Percentiles rank a stretch among this genome's conserved stretches.
Conservation (phyloP, 768 basidiomycete species). For the Termitomyces sp. region DNA sequence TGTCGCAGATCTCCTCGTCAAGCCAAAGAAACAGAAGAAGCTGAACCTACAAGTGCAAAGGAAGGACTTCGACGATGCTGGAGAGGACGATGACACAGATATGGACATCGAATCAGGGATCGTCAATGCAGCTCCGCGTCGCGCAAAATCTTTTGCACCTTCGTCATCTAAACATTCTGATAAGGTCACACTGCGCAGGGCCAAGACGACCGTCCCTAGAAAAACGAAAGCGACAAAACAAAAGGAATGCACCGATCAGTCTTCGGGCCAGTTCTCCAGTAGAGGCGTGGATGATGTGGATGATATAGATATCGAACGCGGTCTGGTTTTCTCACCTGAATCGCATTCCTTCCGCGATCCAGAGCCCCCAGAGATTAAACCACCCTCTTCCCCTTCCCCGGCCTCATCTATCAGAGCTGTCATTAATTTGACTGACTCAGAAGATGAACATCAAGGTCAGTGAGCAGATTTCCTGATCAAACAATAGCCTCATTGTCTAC, state of each 20-base stretch:
- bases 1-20: conserved; percentile 58
- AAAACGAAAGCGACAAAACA: conserved; percentile 24
- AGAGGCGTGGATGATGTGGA: conserved; percentile 48
- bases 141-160: conserved; percentile 43
- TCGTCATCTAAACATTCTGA: conserved; percentile 21
- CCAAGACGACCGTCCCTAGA: conserved; percentile 34
- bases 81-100: conserved; percentile 65
- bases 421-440: conserved; percentile 9
- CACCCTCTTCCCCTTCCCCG: not conserved
- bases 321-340: conserved; percentile 18
- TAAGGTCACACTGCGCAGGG: conserved; percentile 37
- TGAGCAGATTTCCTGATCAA: not conserved
- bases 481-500: not conserved
- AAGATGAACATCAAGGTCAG: conserved; percentile 2
- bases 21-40: conserved; percentile 41
- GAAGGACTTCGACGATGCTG: conserved; percentile 46
- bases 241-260: conserved; percentile 17
- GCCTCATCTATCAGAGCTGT: conserved; percentile 6
- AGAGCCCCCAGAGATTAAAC: not conserved
- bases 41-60: conserved; percentile 14
- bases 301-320: conserved; percentile 50
- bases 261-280: conserved; percentile 36
- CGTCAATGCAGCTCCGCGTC: conserved; percentile 37
- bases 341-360: conserved; percentile 1
- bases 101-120: conserved; percentile 55